Evolutionary conservation across 345 rosid species (phyloP).

Genomic region (Aethionema arabicum): DNA sequence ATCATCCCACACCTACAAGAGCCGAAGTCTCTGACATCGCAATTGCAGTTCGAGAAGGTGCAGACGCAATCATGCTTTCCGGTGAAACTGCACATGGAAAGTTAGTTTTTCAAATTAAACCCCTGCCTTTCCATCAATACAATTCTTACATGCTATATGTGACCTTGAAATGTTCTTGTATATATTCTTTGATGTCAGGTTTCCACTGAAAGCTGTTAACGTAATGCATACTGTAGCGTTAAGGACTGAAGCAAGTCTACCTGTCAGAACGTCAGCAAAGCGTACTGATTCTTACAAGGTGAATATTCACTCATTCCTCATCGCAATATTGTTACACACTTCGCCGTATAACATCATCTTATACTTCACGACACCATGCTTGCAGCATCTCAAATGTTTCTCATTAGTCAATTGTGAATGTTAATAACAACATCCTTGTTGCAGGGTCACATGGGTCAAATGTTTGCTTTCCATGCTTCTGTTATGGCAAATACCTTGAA

Average conservation of each 20-base stretch:
- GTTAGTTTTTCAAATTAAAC: constrained; percentile 43
- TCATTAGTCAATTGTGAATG: constrained; percentile 1
- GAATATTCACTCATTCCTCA: constrained; percentile 19
- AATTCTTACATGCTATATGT: neutral
- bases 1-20: constrained; percentile 97
- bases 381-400: neutral
- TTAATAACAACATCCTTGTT: constrained; percentile 26
- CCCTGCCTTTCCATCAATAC: neutral
- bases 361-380: no score
- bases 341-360: no score
- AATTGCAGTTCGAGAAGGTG: constrained; percentile 92
- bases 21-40: constrained; percentile 98
- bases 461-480: constrained; percentile 95
- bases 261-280: constrained; percentile 55
- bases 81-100: constrained; percentile 99
- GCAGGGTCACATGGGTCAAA: constrained; percentile 94
- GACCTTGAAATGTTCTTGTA: constrained; percentile 7
- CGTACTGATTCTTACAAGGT: constrained; percentile 60
- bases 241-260: constrained; percentile 84
- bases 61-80: constrained; percentile 97
- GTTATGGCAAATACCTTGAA: constrained; percentile 88
- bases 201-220: constrained; percentile 85
- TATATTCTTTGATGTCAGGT: constrained; percentile 43
- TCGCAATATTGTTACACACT: neutral
- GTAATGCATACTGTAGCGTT: constrained; percentile 94